phyloP scores from a whole-genome alignment of 148 eudicot species.

The Silene uniflora region DNA sequence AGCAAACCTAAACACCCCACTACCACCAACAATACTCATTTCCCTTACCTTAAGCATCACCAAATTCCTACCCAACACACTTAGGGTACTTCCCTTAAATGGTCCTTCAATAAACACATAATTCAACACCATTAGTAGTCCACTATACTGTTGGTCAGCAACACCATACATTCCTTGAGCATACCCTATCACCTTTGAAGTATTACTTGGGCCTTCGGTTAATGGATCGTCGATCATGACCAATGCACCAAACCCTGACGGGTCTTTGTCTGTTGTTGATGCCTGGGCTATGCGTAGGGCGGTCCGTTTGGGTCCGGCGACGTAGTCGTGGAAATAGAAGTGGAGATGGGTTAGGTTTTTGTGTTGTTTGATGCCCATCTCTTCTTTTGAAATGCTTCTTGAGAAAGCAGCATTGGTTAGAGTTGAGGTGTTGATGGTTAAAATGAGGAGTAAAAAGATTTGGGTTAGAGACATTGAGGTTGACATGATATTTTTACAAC shows the following conservation, averaged over 20 bases:
- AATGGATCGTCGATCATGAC: constrained; percentile 39
- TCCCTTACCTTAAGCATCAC: constrained; percentile 25
- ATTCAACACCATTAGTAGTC: constrained; percentile 28
- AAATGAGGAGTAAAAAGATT: constrained; percentile 3
- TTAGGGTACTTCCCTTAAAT: constrained; percentile 35
- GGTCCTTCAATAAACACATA: constrained; percentile 26
- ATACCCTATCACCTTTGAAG: constrained; percentile 32
- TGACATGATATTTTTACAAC: neutral
- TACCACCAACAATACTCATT: constrained; percentile 38
- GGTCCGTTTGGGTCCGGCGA: constrained; percentile 26
- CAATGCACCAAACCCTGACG: constrained; percentile 24
- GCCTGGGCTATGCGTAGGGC: constrained; percentile 29
- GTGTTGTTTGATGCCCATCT: constrained; percentile 19
- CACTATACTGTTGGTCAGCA: constrained; percentile 22
- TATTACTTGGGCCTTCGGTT: constrained; percentile 26
- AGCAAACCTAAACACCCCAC: constrained; percentile 40
- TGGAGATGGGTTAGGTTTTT: constrained; percentile 30
- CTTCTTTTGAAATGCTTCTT: constrained; percentile 24
- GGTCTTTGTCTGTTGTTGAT: neutral
- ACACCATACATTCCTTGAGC: constrained; percentile 41
- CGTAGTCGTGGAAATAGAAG: constrained; percentile 43
- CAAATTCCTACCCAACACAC: constrained; percentile 31
- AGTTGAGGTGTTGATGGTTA: constrained; percentile 8
- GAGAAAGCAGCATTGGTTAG: constrained; percentile 17
- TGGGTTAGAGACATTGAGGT: neutral